Evolutionary conservation across 345 rosid species (phyloP).

Genomic region (Murraya paniculata): DNA sequence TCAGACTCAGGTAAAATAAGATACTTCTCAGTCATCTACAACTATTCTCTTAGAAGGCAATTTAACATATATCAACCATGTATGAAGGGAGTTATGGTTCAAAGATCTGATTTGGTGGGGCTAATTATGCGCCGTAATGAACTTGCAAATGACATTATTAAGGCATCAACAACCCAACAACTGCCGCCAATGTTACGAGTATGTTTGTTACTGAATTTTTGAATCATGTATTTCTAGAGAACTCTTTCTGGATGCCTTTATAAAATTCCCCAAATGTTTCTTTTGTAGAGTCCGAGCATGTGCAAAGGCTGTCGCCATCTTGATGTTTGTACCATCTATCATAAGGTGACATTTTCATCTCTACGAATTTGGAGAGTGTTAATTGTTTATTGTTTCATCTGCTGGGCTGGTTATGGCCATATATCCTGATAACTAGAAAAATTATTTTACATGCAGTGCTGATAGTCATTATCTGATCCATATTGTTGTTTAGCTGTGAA

Average conservation of each 20-base stretch:
- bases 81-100: slow-evolving; percentile 73
- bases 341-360: slow-evolving; percentile 61
- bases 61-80: slow-evolving; percentile 16
- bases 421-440: neutral
- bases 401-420: neutral
- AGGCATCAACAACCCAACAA: slow-evolving; percentile 67
- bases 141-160: slow-evolving; percentile 73
- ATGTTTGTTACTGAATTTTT: slow-evolving; percentile 24
- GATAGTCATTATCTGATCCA: neutral
- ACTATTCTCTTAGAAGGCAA: slow-evolving; percentile 7
- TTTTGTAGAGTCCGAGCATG: slow-evolving; percentile 66
- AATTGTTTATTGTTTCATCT: neutral
- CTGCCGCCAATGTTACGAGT: slow-evolving; percentile 91
- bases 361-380: neutral
- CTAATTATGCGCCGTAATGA: slow-evolving; percentile 95
- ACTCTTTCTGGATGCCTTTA: slow-evolving; percentile 8
- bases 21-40: slow-evolving; percentile 7
- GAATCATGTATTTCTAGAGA: neutral
- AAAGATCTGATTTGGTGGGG: slow-evolving; percentile 86
- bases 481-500: neutral
- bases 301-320: slow-evolving; percentile 93
- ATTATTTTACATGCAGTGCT: neutral
- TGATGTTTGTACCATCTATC: slow-evolving; percentile 80
- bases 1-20: slow-evolving; percentile 65
- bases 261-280: slow-evolving; percentile 14